Evolutionary conservation across 495 filamentous ascomycete species (phyloP).

Genomic region (Hypoxylon fragiforme): DNA sequence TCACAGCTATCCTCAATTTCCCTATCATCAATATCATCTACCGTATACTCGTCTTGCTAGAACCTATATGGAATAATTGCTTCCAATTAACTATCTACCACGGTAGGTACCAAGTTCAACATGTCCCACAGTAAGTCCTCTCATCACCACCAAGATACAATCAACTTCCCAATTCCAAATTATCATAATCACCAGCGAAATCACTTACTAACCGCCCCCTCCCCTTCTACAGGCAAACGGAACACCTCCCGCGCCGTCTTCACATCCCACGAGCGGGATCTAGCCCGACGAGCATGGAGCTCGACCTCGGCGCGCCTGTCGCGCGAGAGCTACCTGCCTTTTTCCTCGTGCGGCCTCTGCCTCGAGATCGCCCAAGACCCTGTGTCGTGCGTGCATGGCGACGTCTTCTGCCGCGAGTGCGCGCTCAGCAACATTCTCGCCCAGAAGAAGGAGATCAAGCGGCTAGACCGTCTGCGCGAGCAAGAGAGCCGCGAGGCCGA

Average conservation of each 20-base stretch:
- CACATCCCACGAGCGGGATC: conserved; percentile 85
- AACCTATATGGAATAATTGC: background rate
- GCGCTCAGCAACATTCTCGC: conserved; percentile 86
- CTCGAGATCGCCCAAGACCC: conserved; percentile 81
- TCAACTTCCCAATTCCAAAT: too few species aligned
- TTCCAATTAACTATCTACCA: background rate
- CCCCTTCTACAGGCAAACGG: conserved; percentile 72
- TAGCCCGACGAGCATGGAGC: conserved; percentile 79
- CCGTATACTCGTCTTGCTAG: background rate
- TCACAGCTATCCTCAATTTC: too few species aligned
- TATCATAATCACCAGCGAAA: background rate
- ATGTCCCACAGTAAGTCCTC: conserved; percentile 62
- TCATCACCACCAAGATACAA: background rate
- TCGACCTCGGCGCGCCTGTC: conserved; percentile 81
- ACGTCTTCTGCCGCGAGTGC: conserved; percentile 97
- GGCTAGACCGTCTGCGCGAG: conserved; percentile 70
- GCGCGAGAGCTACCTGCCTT: conserved; percentile 91
- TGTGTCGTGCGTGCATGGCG: conserved; percentile 73
- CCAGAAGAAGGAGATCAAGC: conserved; percentile 91
- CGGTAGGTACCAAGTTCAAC: conserved; percentile 21
- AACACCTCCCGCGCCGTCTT: conserved; percentile 97
- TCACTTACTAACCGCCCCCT: conserved; percentile 21
- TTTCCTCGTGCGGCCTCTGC: conserved; percentile 88
- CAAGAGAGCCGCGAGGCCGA: conserved; percentile 55
- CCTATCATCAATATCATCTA: background rate